Conservation (phyloP, 305 asterid species). For the Solanum aculeatissimum region DNA sequence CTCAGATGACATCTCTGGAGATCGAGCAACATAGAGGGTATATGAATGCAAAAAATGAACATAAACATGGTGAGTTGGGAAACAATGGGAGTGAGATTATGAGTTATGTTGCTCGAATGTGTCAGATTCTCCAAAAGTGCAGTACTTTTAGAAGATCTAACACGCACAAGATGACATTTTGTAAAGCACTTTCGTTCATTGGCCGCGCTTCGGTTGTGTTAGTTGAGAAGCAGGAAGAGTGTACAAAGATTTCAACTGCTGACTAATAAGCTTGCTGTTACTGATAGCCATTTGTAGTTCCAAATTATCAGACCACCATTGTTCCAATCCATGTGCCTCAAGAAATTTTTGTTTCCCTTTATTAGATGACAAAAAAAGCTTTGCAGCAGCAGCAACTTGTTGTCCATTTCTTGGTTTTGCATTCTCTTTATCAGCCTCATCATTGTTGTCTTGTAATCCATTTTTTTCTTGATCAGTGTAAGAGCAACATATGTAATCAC, state of each 20-base stretch:
- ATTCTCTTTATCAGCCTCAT: conserved; percentile 57
- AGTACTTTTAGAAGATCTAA: no score
- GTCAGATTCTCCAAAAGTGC: not conserved
- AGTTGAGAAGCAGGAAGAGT: conserved; percentile 48
- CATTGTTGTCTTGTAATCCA: conserved; percentile 13
- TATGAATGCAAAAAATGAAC: not conserved
- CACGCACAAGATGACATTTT: not conserved
- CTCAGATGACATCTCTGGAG: not conserved
- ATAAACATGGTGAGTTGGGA: not conserved
- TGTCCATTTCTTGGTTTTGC: conserved; percentile 18
- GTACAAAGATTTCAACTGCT: conserved; percentile 81
- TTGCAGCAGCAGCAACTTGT: conserved; percentile 31
- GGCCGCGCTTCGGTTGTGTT: conserved; percentile 20
- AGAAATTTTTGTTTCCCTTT: conserved; percentile 89
- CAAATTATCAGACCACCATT: conserved; percentile 89
- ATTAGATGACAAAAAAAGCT: conserved; percentile 72
- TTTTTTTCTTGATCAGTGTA: conserved; percentile 45
- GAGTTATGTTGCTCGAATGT: not conserved
- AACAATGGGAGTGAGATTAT: not conserved
- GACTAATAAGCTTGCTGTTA: conserved; percentile 75
- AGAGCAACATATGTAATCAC: conserved; percentile 87
- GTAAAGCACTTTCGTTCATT: not conserved
- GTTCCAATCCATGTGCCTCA: conserved; percentile 95
- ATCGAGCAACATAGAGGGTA: not conserved
- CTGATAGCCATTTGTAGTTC: conserved; percentile 61